Conservation (phyloP, 2,329 filamentous ascomycete species). For the Monosporascus ibericus region DNA sequence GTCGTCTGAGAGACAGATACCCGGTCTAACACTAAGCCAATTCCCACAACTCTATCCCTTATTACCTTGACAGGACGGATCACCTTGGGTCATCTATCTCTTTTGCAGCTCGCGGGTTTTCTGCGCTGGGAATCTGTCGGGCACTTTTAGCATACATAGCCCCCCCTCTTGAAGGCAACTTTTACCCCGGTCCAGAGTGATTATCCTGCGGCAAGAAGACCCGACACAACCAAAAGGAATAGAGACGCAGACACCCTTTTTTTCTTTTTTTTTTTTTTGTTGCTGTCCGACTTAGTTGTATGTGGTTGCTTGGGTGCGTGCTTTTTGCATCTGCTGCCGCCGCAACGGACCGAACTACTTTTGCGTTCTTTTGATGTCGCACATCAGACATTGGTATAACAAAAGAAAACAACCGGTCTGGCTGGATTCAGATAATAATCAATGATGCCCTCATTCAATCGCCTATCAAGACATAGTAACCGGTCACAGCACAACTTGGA, state of each 20-base stretch:
- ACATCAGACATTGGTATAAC: background rate
- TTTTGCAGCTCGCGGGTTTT: background rate
- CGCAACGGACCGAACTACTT: background rate
- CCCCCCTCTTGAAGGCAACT: background rate
- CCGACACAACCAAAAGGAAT: no score
- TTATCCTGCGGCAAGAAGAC: no score
- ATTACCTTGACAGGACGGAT: no score
- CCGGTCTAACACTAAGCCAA: no score
- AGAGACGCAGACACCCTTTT: background rate
- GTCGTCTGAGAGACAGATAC: background rate
- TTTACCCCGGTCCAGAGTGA: background rate
- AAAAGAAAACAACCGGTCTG: background rate
- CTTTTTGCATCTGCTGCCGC: background rate
- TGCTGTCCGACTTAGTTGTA: background rate
- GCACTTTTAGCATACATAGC: background rate
- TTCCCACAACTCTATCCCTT: no score
- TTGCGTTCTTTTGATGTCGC: background rate
- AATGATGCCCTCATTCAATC: conserved; percentile 49
- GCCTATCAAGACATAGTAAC: conserved; percentile 43
- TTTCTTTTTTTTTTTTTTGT: no score
- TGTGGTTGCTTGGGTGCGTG: background rate
- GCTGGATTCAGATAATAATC: conserved; percentile 6
- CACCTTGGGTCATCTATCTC: background rate
- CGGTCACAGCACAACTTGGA: conserved; percentile 8
- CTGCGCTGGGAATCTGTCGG: background rate